Percentiles rank a stretch among this genome's conserved stretches.
phyloP scores from a whole-genome alignment of 1,139 yeast species.

The Saccharomycopsis crataegensis region DNA sequence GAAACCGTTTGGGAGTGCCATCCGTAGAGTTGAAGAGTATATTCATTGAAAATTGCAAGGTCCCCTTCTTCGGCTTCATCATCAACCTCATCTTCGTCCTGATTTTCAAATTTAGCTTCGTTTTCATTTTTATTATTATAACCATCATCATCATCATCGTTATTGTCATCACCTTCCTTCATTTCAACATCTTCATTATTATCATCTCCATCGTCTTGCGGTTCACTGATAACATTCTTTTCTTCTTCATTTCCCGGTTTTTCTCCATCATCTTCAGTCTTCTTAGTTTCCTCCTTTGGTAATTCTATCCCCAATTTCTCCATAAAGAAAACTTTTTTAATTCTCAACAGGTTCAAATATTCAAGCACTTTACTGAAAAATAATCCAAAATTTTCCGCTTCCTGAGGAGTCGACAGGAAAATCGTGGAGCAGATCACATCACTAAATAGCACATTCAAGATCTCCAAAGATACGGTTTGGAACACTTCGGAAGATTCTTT shows the following conservation, averaged over 20 bases:
- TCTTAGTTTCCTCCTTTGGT: background rate
- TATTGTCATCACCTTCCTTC: background rate
- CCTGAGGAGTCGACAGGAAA: constrained; percentile 65
- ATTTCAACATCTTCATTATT: background rate
- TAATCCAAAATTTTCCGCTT: constrained; percentile 77
- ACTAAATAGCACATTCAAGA: constrained; percentile 45
- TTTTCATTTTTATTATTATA: constrained; percentile 14
- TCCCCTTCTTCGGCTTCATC: constrained; percentile 21
- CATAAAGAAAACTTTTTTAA: constrained; percentile 24
- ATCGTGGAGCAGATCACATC: constrained; percentile 49
- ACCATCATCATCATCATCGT: constrained; percentile 21
- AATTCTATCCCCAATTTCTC: background rate
- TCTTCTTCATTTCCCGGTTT: background rate
- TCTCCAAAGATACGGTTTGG: constrained; percentile 29
- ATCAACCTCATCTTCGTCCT: constrained; percentile 16
- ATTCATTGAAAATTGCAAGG: constrained; percentile 29
- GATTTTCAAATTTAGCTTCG: constrained; percentile 15
- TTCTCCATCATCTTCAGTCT: background rate
- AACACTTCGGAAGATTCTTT: background rate
- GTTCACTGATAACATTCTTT: background rate
- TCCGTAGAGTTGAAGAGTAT: constrained; percentile 38
- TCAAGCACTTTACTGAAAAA: constrained; percentile 55
- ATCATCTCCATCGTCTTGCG: background rate
- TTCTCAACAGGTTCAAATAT: constrained; percentile 39
- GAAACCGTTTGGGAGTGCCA: constrained; percentile 49